Conservation (phyloP, 164 flowering plant species). For the Vitis amurensis region DNA sequence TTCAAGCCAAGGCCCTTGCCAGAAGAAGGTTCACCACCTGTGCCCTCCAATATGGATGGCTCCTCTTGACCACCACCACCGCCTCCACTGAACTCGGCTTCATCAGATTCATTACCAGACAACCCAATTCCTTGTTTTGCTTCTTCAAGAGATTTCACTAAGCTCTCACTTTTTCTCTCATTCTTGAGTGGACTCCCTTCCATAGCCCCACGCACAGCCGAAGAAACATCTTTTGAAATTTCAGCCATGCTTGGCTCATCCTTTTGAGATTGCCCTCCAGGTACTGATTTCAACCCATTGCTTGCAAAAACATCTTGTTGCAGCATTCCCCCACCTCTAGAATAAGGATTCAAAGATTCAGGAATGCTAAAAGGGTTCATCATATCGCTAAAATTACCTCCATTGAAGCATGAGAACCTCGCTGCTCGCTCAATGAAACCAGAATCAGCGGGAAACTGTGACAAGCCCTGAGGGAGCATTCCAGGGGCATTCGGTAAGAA, state of each 20-base stretch:
- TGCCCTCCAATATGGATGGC: slow-evolving; percentile 33
- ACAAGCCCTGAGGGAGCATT: slow-evolving; percentile 59
- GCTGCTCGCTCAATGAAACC: slow-evolving; percentile 93
- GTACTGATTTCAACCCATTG: slow-evolving; percentile 22
- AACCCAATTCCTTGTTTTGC: slow-evolving; percentile 43
- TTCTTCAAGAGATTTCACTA: slow-evolving; percentile 42
- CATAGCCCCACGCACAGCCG: slow-evolving; percentile 25
- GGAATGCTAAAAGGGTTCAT: slow-evolving; percentile 47
- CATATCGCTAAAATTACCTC: slow-evolving; percentile 63
- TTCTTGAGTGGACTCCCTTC: slow-evolving; percentile 47
- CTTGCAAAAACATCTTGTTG: slow-evolving; percentile 36
- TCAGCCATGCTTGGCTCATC: slow-evolving; percentile 35
- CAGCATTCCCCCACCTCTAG: slow-evolving; percentile 30
- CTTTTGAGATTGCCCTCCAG: slow-evolving; percentile 37
- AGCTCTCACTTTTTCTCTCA: slow-evolving; percentile 40
- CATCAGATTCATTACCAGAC: slow-evolving; percentile 63
- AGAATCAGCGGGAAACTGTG: slow-evolving; percentile 83
- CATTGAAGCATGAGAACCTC: slow-evolving; percentile 73
- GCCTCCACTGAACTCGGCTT: slow-evolving; percentile 53
- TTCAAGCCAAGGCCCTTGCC: slow-evolving; percentile 42
- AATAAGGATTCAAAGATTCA: slow-evolving; percentile 42
- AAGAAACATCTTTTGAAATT: slow-evolving; percentile 37
- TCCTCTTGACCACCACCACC: slow-evolving; percentile 51
- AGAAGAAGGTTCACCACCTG: slow-evolving; percentile 38
- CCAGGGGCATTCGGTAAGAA: slow-evolving; percentile 50